These are phyloP conservation scores for Rhododendron mucronatum DNA, from an alignment of 148 eudicot species.

Conservation along the genomic window DNA sequence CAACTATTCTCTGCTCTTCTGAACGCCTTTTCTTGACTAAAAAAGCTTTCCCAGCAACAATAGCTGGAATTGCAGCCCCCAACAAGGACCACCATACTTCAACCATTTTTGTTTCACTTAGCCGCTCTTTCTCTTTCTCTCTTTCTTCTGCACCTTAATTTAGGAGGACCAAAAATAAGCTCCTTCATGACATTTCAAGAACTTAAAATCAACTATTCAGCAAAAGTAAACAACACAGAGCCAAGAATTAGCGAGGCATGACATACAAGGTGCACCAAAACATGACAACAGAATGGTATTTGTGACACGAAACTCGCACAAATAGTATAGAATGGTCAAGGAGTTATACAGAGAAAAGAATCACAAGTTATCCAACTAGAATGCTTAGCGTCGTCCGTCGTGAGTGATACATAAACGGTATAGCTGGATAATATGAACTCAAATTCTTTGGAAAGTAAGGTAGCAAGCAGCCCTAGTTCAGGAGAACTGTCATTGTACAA, in stretches of 20 bases:
- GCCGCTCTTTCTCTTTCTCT: not conserved
- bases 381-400: not conserved
- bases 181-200: not conserved
- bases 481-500: not conserved
- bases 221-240: not conserved
- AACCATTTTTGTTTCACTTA: constrained; percentile 29
- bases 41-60: constrained; percentile 53
- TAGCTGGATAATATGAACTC: not conserved
- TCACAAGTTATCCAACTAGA: not conserved
- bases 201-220: not conserved
- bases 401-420: not conserved
- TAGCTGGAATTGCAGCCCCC: constrained; percentile 57
- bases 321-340: not conserved
- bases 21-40: constrained; percentile 50
- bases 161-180: not conserved
- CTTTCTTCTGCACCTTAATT: not conserved
- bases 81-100: constrained; percentile 62
- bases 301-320: not conserved
- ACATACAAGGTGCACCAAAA: not conserved
- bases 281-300: not conserved
- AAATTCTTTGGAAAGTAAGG: not conserved
- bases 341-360: not conserved
- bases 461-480: constrained; percentile 2
- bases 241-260: not conserved
- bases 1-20: constrained; percentile 49